These are phyloP conservation scores for Podaxis sp. DNA, from an alignment of 768 basidiomycete genomes.

Conservation along the genomic window DNA sequence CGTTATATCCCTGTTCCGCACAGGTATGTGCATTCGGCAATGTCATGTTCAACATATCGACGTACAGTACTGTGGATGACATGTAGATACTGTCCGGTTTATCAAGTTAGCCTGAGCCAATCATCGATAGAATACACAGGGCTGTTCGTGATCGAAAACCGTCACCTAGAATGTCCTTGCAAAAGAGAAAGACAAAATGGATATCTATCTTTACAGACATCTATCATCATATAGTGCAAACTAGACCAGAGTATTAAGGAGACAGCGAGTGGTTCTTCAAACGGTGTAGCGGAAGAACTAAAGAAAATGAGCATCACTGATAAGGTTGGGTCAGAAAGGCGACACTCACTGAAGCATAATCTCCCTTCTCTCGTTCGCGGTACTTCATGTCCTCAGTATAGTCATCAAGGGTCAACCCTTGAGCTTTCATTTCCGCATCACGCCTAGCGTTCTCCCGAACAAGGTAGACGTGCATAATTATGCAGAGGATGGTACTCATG, in stretches of 20 bases:
- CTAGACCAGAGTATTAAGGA: not conserved
- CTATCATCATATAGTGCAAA: too few relatives aligned
- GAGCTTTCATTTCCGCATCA: conserved; percentile 23
- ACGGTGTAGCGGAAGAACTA: conserved; percentile 34
- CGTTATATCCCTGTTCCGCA: too few relatives aligned
- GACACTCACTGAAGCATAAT: conserved; percentile 29
- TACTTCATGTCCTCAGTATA: conserved; percentile 31
- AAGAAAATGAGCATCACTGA: not conserved
- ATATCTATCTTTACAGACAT: too few relatives aligned
- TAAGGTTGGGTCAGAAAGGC: not conserved
- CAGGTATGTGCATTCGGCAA: not conserved
- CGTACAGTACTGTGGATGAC: not conserved
- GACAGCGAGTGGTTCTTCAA: conserved; percentile 11
- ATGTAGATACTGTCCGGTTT: not conserved
- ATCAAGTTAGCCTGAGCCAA: too few relatives aligned
- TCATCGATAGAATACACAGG: too few relatives aligned
- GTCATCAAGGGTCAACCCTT: conserved; percentile 26
- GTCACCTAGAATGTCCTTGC: too few relatives aligned
- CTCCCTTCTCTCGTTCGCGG: conserved; percentile 29
- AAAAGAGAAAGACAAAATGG: too few relatives aligned
- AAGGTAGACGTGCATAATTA: conserved; percentile 30
- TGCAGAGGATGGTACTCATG: conserved; percentile 26
- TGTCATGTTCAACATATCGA: not conserved
- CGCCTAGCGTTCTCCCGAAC: conserved; percentile 27
- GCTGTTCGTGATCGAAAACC: too few relatives aligned